These are phyloP conservation scores for Brasilioporus rufonigricans DNA, from an alignment of 768 basidiomycete species.

Conservation along the genomic window DNA sequence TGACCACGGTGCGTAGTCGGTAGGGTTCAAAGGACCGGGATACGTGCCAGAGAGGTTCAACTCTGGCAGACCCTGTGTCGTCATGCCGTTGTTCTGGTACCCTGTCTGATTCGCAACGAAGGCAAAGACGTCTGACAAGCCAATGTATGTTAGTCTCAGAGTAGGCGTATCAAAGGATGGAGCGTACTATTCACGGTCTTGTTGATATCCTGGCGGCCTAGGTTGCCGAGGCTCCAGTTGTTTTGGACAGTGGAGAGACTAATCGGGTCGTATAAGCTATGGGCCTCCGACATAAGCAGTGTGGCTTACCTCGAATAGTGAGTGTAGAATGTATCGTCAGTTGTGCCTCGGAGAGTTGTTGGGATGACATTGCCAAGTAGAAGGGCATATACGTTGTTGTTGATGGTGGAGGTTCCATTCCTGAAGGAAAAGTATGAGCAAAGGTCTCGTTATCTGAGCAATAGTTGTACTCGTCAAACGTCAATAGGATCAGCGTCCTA, in stretches of 20 bases:
- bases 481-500: neutral
- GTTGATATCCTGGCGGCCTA: conserved; percentile 58
- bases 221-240: conserved; percentile 60
- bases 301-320: conserved; percentile 48
- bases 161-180: neutral
- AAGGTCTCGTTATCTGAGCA: conserved; percentile 23
- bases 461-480: neutral
- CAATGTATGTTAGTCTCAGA: no score
- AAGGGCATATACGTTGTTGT: conserved; percentile 47
- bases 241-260: conserved; percentile 51
- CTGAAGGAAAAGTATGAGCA: conserved; percentile 2
- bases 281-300: no score
- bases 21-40: no score
- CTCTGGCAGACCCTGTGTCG: no score
- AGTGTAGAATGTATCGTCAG: conserved; percentile 54
- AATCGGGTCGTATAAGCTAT: neutral
- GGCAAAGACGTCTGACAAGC: no score
- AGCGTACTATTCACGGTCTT: conserved; percentile 30
- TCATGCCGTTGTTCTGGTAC: no score
- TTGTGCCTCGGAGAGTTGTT: conserved; percentile 37
- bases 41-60: no score
- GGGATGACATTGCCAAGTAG: conserved; percentile 49
- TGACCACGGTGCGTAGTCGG: no score
- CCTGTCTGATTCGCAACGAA: no score
- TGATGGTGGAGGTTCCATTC: conserved; percentile 32